phyloP scores from a whole-genome alignment of 805 yeast species.

The Saccharomycopsis synnaedendra region DNA sequence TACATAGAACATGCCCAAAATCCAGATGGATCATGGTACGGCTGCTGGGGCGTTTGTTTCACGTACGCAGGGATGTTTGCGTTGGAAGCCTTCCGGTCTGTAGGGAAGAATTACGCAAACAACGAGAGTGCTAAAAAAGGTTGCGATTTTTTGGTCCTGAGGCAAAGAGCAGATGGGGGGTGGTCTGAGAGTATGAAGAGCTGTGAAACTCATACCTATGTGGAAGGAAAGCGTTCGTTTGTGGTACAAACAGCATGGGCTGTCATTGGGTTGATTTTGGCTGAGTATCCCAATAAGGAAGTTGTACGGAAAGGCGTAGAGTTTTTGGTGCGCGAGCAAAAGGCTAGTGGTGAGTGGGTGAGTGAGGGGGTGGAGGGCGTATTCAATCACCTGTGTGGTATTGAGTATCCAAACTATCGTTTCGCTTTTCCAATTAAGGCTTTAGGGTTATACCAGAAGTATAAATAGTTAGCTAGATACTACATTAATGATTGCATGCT shows the following conservation, averaged over 20 bases:
- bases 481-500: background rate
- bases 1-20: slow-evolving; percentile 63
- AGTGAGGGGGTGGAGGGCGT: slow-evolving; percentile 89
- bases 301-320: slow-evolving; percentile 54
- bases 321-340: slow-evolving; percentile 56
- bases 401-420: slow-evolving; percentile 91
- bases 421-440: slow-evolving; percentile 90
- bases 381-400: slow-evolving; percentile 87
- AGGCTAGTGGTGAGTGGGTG: slow-evolving; percentile 71
- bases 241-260: slow-evolving; percentile 95
- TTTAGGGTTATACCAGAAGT: slow-evolving; percentile 51
- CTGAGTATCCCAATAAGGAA: slow-evolving; percentile 60
- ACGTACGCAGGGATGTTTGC: slow-evolving; percentile 99
- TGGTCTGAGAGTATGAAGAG: slow-evolving; percentile 96
- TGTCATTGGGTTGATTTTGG: slow-evolving; percentile 66
- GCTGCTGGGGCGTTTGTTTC: slow-evolving; percentile 95
- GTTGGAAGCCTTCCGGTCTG: slow-evolving; percentile 73
- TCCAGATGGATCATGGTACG: slow-evolving; percentile 93
- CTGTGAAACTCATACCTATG: slow-evolving; percentile 69
- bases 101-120: slow-evolving; percentile 51
- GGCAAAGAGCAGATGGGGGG: slow-evolving; percentile 85
- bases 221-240: slow-evolving; percentile 48
- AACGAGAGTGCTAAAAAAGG: slow-evolving; percentile 57
- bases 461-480: background rate
- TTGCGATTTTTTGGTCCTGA: slow-evolving; percentile 69